These are phyloP conservation scores for Psilocybe subaeruginosa DNA, from an alignment of 768 basidiomycete species.

Conservation along the genomic window DNA sequence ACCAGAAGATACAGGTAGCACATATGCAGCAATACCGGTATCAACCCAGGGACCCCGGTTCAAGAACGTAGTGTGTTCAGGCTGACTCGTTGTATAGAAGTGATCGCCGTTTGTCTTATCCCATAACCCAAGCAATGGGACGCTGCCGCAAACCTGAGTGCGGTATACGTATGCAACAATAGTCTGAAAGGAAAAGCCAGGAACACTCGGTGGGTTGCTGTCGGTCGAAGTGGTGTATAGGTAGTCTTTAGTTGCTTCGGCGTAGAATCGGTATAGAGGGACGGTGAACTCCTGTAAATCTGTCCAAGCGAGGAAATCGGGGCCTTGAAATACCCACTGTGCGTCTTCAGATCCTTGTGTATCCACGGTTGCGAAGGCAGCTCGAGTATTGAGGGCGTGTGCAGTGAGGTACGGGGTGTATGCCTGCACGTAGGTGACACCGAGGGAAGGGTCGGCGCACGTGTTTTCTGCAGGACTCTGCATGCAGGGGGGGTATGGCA, in stretches of 20 bases:
- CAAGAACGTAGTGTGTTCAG: background rate
- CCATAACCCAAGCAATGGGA: background rate
- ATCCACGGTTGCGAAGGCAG: too few species aligned
- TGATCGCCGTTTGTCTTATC: background rate
- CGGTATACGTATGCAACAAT: background rate
- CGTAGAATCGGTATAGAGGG: background rate
- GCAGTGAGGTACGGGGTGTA: too few species aligned
- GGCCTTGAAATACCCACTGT: background rate
- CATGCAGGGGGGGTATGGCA: too few species aligned
- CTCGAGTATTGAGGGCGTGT: too few species aligned
- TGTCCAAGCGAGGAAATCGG: background rate
- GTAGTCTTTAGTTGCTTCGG: background rate
- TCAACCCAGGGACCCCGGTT: background rate
- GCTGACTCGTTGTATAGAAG: background rate
- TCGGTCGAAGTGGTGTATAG: background rate
- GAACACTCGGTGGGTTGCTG: background rate
- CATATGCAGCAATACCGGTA: background rate
- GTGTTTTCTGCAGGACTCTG: too few species aligned
- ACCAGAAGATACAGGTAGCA: background rate
- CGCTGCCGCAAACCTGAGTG: slow-evolving; percentile 1
- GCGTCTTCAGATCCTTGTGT: background rate
- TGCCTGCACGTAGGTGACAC: too few species aligned
- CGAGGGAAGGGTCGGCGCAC: too few species aligned
- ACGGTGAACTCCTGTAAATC: background rate
- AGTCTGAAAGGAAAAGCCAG: background rate